Conservation (phyloP, 177 flowering plant species). For the Vitis hybrid region DNA sequence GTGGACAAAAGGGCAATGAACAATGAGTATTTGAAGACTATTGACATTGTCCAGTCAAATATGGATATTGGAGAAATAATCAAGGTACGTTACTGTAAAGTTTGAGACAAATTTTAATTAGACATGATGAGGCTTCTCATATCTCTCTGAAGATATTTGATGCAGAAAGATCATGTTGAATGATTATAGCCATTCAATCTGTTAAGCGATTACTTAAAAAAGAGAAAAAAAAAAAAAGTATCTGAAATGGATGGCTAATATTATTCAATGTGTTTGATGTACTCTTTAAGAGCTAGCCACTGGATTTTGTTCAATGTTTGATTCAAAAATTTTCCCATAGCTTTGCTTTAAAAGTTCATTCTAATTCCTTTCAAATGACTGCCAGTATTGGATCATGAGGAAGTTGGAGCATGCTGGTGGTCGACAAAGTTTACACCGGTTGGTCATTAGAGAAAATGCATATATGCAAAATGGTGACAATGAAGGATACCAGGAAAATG, state of each 20-base stretch:
- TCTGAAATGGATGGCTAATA: too few species aligned
- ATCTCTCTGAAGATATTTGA: too few species aligned
- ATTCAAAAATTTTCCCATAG: not conserved
- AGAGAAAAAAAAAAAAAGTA: too few species aligned
- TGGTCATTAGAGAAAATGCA: not conserved
- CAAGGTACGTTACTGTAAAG: not conserved
- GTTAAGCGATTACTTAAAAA: too few species aligned
- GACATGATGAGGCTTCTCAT: too few species aligned
- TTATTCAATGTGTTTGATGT: too few species aligned
- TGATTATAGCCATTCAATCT: too few species aligned
- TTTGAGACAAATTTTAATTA: too few species aligned
- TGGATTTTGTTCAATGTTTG: too few species aligned
- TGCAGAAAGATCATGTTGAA: too few species aligned
- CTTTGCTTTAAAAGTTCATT: not conserved
- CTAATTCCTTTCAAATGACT: not conserved
- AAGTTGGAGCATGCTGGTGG: not conserved
- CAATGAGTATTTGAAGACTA: not conserved
- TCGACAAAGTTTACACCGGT: not conserved
- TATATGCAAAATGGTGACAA: not conserved
- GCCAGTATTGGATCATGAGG: not conserved
- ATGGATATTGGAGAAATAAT: not conserved
- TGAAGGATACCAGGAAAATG: not conserved
- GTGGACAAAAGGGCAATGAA: conserved; percentile 6
- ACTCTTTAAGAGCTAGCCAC: too few species aligned
- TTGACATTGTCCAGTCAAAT: conserved; percentile 4